These are phyloP conservation scores for Rhinocladiella similis DNA, from an alignment of 2,329 filamentous ascomycete genomes.

Conservation along the genomic window DNA sequence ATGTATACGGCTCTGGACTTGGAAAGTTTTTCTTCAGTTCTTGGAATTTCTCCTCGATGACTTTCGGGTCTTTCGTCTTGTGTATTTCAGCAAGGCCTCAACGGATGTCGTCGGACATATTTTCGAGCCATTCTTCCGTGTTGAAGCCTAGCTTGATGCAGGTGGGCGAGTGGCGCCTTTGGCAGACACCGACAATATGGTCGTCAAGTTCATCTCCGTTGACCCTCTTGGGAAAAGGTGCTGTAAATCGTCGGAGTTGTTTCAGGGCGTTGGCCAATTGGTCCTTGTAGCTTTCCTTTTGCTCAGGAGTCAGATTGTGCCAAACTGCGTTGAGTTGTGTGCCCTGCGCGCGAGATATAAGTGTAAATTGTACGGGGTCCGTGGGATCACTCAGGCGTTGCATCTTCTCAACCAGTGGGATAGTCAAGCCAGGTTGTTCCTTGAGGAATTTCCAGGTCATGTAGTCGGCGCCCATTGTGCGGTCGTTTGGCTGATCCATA, in stretches of 20 bases:
- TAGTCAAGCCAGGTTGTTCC: slow-evolving; percentile 7
- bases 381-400: slow-evolving; percentile 1
- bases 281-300: slow-evolving; percentile 8
- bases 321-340: background rate
- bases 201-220: slow-evolving; percentile 11
- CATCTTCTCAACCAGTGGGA: slow-evolving; percentile 10
- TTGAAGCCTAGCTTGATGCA: slow-evolving; percentile 8
- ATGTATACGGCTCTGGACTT: slow-evolving; percentile 28
- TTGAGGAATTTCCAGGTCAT: slow-evolving; percentile 14
- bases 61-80: background rate
- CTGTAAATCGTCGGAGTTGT: slow-evolving; percentile 2
- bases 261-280: slow-evolving; percentile 6
- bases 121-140: slow-evolving; percentile 12
- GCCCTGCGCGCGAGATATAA: slow-evolving; percentile 7
- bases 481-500: slow-evolving; percentile 7
- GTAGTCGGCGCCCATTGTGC: slow-evolving; percentile 8
- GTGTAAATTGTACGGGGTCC: slow-evolving; percentile 9
- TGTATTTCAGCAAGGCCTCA: background rate
- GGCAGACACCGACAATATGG: background rate
- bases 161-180: background rate
- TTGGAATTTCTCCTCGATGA: slow-evolving; percentile 12
- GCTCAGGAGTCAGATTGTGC: background rate
- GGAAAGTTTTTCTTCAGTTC: slow-evolving; percentile 17
- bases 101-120: slow-evolving; percentile 1
- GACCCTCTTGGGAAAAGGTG: slow-evolving; percentile 10